Conservation (phyloP, 139 green algal genomes). For the Chlorella sp. region DNA sequence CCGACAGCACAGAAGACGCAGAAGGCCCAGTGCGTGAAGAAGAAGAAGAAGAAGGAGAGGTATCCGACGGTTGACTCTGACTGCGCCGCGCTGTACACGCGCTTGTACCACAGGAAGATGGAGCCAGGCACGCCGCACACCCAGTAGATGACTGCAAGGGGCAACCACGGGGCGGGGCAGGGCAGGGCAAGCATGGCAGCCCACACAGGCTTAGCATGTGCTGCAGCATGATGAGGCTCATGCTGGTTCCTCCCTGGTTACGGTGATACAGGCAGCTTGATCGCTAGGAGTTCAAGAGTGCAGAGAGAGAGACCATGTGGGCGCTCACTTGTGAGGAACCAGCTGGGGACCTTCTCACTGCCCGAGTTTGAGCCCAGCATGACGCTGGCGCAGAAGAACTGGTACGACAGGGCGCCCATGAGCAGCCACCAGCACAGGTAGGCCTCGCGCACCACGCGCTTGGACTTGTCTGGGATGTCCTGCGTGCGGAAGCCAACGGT, state of each 20-base stretch:
- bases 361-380: constrained; percentile 22
- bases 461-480: constrained; percentile 46
- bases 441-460: constrained; percentile 20
- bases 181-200: too few relatives aligned
- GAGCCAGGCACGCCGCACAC: constrained; percentile 43
- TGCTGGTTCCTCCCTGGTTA: too few relatives aligned
- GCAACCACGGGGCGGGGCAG: too few relatives aligned
- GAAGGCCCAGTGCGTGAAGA: constrained; percentile 47
- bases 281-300: too few relatives aligned
- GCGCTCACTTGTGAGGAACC: constrained; percentile 29
- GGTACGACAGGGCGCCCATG: constrained; percentile 37
- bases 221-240: too few relatives aligned
- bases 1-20: constrained; percentile 54
- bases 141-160: constrained; percentile 14
- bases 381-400: constrained; percentile 35
- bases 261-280: too few relatives aligned
- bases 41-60: constrained; percentile 62
- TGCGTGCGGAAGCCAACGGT: too few relatives aligned
- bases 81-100: constrained; percentile 59
- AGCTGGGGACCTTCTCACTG: constrained; percentile 32
- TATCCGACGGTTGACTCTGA: constrained; percentile 40
- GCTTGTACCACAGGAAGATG: constrained; percentile 66
- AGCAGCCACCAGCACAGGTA: constrained; percentile 40
- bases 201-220: too few relatives aligned
- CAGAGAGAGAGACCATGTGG: too few relatives aligned